These are phyloP conservation scores for Lolium multiflorum DNA, from an alignment of 176 grass and related monocot genomes.

Conservation along the genomic window DNA sequence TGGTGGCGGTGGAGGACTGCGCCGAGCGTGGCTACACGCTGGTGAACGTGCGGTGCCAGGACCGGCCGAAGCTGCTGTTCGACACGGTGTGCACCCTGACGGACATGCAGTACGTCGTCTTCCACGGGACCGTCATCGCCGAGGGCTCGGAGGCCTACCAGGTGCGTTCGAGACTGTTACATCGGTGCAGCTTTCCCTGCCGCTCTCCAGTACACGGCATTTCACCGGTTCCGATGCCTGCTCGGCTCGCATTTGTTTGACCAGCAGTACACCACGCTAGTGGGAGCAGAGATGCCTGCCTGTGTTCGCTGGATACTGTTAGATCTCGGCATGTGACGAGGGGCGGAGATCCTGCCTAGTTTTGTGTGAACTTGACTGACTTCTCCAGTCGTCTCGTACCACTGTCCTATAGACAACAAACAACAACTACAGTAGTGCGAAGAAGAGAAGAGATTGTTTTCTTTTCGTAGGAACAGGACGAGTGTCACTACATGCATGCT, in stretches of 20 bases:
- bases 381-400: not conserved
- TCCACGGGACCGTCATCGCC: constrained; percentile 82
- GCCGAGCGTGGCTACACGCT: constrained; percentile 77
- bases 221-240: constrained; percentile 24
- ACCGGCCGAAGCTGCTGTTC: constrained; percentile 82
- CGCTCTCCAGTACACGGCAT: not conserved
- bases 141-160: constrained; percentile 81
- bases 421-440: not conserved
- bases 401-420: not conserved
- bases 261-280: constrained; percentile 12
- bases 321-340: constrained; percentile 55
- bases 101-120: constrained; percentile 89
- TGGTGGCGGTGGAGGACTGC: constrained; percentile 72
- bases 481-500: constrained; percentile 13
- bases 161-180: constrained; percentile 41
- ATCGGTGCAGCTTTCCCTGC: constrained; percentile 22
- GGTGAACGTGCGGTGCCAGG: constrained; percentile 75
- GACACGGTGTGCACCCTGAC: constrained; percentile 94
- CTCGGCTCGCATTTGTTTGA: constrained; percentile 39
- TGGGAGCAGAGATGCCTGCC: constrained; percentile 16
- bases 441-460: constrained; percentile 10
- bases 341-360: constrained; percentile 26
- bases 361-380: constrained; percentile 41
- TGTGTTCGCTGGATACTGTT: constrained; percentile 5
- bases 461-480: not conserved